Percentiles rank a stretch among this genome's conserved stretches.
Conservation (phyloP, 2,329 filamentous ascomycete genomes). For the Botrytis porri region DNA sequence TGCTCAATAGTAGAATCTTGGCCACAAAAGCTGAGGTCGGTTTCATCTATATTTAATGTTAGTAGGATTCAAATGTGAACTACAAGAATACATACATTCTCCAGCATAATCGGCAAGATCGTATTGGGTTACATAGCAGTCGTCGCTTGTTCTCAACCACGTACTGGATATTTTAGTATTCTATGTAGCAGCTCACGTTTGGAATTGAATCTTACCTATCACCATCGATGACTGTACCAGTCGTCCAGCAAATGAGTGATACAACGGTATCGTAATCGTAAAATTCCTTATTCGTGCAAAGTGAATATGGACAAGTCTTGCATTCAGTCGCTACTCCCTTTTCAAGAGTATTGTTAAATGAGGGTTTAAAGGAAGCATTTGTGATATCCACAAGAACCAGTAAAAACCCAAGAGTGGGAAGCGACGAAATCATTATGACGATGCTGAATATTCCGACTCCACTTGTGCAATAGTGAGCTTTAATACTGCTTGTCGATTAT, state of each 20-base stretch:
- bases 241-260: slow-evolving; percentile 28
- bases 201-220: slow-evolving; percentile 23
- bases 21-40: slow-evolving; percentile 26
- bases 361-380: slow-evolving; percentile 15
- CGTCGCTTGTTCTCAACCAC: slow-evolving; percentile 28
- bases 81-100: slow-evolving; percentile 21
- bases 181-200: background rate
- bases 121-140: slow-evolving; percentile 29
- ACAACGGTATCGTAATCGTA: slow-evolving; percentile 22
- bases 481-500: background rate
- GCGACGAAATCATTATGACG: background rate
- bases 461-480: background rate
- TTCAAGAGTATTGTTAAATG: slow-evolving; percentile 28
- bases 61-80: background rate
- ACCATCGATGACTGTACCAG: slow-evolving; percentile 25
- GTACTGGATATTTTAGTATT: slow-evolving; percentile 17
- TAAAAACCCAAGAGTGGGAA: background rate
- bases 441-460: background rate
- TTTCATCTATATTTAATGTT: slow-evolving; percentile 9
- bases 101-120: slow-evolving; percentile 25
- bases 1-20: slow-evolving; percentile 22
- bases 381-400: slow-evolving; percentile 1
- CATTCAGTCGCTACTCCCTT: slow-evolving; percentile 27
- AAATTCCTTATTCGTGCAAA: slow-evolving; percentile 27
- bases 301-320: slow-evolving; percentile 29